Base-by-base conservation (phyloP, 163 green algal species). In the Chlorella variabilis region DNA sequence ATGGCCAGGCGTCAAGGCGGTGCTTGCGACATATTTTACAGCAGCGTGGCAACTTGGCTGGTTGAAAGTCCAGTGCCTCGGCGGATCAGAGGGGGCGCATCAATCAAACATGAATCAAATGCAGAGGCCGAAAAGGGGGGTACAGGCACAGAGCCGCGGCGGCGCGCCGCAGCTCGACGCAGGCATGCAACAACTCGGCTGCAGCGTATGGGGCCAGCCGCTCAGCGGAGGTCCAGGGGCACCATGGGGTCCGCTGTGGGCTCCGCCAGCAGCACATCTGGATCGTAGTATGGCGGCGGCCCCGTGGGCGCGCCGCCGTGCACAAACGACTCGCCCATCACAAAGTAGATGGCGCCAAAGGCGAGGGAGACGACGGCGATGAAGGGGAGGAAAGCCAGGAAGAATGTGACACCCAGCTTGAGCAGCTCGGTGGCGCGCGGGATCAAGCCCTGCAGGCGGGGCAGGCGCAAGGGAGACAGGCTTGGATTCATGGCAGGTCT, bases 191-290 rank as follows among this genome's bases (percentile, higher is more conserved):
- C n/a, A n/a, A n/a, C n/a, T n/a, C n/a, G n/a, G n/a, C n/a, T n/a
- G n/a, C n/a, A n/a, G n/a, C n/a, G n/a, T n/a, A n/a, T n/a, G n/a
- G n/a, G n/a, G n/a, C n/a, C n/a, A n/a, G n/a, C n/a, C n/a, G 4
- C 45, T 80, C 73, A 80, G 5, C 73, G 73, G 1, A 81, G 61
- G 45, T 75, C 76, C 15, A 88, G 88, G 3, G 91, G 90, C 11
- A 96, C 71, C 70, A 85, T 93, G 23, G 86, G 89, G 78, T 96
- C 92, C 2, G 92, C 89, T 0, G 91, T 95, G 20, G 91, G 90
- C 83, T 93, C 91, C 13, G 56, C 79, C 34, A 94, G 86, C 69
- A 95, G 83, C 34, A 81, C 51, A 17, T 91, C 76, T 2, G 91
- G 87, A 77, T 95, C 91, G 6, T 92, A 71, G 62, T 95, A 95